These are phyloP conservation scores for Boletus fagicola DNA, from an alignment of 768 basidiomycete genomes.

Conservation along the genomic window DNA sequence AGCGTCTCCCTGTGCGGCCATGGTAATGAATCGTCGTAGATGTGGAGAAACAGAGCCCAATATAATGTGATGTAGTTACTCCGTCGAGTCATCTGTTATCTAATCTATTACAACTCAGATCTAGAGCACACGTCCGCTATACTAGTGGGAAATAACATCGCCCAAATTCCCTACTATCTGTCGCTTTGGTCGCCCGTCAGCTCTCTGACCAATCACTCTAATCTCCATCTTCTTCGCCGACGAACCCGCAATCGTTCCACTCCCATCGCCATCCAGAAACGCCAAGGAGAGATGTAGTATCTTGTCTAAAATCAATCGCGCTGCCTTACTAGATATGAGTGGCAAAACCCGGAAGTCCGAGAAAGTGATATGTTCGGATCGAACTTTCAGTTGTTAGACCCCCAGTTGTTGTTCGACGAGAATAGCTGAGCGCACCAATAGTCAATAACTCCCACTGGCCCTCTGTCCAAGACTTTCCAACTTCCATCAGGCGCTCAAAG, in stretches of 20 bases:
- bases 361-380: slow-evolving; percentile 27
- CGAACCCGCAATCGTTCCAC: not conserved
- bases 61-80: not conserved
- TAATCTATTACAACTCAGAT: slow-evolving; percentile 19
- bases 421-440: slow-evolving; percentile 40
- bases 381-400: slow-evolving; percentile 15
- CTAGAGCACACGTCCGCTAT: not conserved
- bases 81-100: slow-evolving; percentile 19
- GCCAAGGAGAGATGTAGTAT: slow-evolving; percentile 20
- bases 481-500: slow-evolving; percentile 54
- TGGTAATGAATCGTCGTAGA: slow-evolving; percentile 3
- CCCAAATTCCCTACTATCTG: slow-evolving; percentile 21
- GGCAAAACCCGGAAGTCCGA: slow-evolving; percentile 32
- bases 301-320: slow-evolving; percentile 24
- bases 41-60: not conserved
- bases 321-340: slow-evolving; percentile 13
- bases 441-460: slow-evolving; percentile 45
- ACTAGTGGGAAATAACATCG: slow-evolving; percentile 26
- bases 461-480: slow-evolving; percentile 57
- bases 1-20: slow-evolving; percentile 17
- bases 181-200: slow-evolving; percentile 26
- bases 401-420: not conserved
- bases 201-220: slow-evolving; percentile 19
- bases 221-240: slow-evolving; percentile 22
- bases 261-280: slow-evolving; percentile 22